These are phyloP conservation scores for Penicillium samsonianum DNA, from an alignment of 495 filamentous ascomycete species.

Conservation along the genomic window DNA sequence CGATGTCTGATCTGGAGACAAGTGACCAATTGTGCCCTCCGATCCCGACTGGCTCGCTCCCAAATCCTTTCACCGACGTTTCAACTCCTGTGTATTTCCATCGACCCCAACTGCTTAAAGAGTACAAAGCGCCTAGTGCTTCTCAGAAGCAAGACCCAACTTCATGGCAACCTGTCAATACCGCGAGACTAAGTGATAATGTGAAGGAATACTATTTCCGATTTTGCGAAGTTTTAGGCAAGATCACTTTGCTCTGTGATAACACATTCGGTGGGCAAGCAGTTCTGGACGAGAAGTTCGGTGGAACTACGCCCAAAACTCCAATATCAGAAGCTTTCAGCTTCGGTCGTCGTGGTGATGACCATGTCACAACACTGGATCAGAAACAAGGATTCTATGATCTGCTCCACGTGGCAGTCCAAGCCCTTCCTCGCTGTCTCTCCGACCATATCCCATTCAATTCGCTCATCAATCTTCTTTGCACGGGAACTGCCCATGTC, in stretches of 20 bases:
- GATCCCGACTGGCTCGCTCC: slow-evolving; percentile 63
- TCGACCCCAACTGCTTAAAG: slow-evolving; percentile 44
- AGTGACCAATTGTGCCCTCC: slow-evolving; percentile 76
- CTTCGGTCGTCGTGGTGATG: slow-evolving; percentile 80
- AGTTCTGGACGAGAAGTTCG: slow-evolving; percentile 91
- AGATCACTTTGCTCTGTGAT: slow-evolving; percentile 94
- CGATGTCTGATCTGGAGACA: slow-evolving; percentile 93
- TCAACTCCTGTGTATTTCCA: slow-evolving; percentile 38
- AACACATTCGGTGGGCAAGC: slow-evolving; percentile 96
- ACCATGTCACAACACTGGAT: slow-evolving; percentile 70
- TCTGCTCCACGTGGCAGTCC: slow-evolving; percentile 90
- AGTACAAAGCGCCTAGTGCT: slow-evolving; percentile 35
- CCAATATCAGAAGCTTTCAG: slow-evolving; percentile 93
- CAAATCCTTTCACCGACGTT: slow-evolving; percentile 45
- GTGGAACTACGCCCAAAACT: slow-evolving; percentile 81
- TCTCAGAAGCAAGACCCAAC: slow-evolving; percentile 36
- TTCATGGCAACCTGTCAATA: slow-evolving; percentile 69
- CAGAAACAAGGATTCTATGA: slow-evolving; percentile 96
- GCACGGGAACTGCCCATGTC: slow-evolving; percentile 94
- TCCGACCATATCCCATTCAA: slow-evolving; percentile 91
- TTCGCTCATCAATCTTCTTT: slow-evolving; percentile 90
- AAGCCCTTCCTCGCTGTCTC: slow-evolving; percentile 89
- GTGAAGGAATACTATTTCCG: slow-evolving; percentile 80
- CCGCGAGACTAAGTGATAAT: slow-evolving; percentile 68
- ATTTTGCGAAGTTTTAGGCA: slow-evolving; percentile 93